phyloP scores from a whole-genome alignment of 2,329 filamentous ascomycete genomes.

The Calonectria honghensis region DNA sequence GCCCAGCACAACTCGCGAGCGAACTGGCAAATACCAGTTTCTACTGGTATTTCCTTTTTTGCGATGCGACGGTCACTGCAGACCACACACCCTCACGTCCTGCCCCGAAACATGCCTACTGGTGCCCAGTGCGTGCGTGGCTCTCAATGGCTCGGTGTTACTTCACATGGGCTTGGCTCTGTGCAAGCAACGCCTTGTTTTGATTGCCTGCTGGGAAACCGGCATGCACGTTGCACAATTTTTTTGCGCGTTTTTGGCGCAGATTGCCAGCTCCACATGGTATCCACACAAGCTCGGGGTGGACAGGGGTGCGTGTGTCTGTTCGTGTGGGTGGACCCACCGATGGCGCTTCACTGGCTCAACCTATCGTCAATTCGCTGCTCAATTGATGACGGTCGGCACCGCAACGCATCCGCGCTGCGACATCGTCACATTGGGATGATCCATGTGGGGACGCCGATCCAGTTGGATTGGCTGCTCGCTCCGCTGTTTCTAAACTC shows the following conservation, averaged over 20 bases:
- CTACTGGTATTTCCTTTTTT: slow-evolving; percentile 1
- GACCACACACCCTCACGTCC: neutral
- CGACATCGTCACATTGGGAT: slow-evolving; percentile 32
- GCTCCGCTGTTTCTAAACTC: slow-evolving; percentile 49
- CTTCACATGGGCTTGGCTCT: slow-evolving; percentile 13
- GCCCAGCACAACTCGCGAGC: neutral
- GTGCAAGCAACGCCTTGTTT: slow-evolving; percentile 39
- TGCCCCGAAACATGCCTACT: neutral
- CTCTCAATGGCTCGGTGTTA: slow-evolving; percentile 39
- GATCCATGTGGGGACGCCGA: slow-evolving; percentile 51
- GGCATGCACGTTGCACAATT: slow-evolving; percentile 48
- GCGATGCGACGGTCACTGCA: neutral
- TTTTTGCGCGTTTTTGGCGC: slow-evolving; percentile 53
- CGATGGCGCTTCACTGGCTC: slow-evolving; percentile 46
- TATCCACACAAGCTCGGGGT: slow-evolving; percentile 59
- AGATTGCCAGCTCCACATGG: slow-evolving; percentile 55
- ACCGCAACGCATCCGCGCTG: slow-evolving; percentile 38
- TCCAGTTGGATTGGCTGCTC: slow-evolving; percentile 48
- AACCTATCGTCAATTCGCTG: slow-evolving; percentile 31
- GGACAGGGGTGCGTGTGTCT: slow-evolving; percentile 30
- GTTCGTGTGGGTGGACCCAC: slow-evolving; percentile 53
- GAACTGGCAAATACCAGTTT: neutral
- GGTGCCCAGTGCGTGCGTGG: slow-evolving; percentile 8
- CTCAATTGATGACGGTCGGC: slow-evolving; percentile 41
- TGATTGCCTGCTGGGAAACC: slow-evolving; percentile 36